phyloP scores from a whole-genome alignment of 352 stramenopile species.

The Phytopythium kandeliae region DNA sequence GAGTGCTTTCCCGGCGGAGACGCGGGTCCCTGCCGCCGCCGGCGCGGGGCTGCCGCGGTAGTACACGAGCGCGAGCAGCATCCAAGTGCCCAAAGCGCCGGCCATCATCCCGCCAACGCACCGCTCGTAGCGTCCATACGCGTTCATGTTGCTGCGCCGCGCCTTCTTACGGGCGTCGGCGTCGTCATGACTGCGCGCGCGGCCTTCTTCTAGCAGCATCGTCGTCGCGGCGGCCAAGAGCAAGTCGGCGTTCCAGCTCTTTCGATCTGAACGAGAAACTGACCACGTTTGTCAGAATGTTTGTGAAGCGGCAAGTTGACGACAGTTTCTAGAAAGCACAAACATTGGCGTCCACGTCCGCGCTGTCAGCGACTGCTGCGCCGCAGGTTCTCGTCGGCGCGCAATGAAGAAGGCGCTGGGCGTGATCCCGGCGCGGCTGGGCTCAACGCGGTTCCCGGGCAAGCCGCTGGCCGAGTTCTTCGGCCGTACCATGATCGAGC shows the following conservation, averaged over 20 bases:
- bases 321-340: too few species aligned
- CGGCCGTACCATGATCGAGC: constrained; percentile 79
- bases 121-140: constrained; percentile 41
- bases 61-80: constrained; percentile 57
- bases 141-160: constrained; percentile 17
- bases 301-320: neutral
- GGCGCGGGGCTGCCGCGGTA: constrained; percentile 14
- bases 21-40: neutral
- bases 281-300: neutral
- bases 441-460: constrained; percentile 66
- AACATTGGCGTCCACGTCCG: too few species aligned
- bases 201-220: constrained; percentile 58
- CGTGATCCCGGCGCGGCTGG: constrained; percentile 72
- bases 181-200: constrained; percentile 39
- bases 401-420: constrained; percentile 54
- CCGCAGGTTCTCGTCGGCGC: too few species aligned
- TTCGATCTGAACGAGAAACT: constrained; percentile 4
- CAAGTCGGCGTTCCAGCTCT: too few species aligned
- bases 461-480: constrained; percentile 80
- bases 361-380: neutral
- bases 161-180: constrained; percentile 43
- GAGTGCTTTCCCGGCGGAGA: neutral
- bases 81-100: constrained; percentile 48
- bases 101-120: constrained; percentile 56
- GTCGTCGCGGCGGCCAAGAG: neutral